Percentiles rank a stretch among this genome's conserved stretches.
Conservation (phyloP, 805 yeast species). For the Wickerhamiella shivajii region DNA sequence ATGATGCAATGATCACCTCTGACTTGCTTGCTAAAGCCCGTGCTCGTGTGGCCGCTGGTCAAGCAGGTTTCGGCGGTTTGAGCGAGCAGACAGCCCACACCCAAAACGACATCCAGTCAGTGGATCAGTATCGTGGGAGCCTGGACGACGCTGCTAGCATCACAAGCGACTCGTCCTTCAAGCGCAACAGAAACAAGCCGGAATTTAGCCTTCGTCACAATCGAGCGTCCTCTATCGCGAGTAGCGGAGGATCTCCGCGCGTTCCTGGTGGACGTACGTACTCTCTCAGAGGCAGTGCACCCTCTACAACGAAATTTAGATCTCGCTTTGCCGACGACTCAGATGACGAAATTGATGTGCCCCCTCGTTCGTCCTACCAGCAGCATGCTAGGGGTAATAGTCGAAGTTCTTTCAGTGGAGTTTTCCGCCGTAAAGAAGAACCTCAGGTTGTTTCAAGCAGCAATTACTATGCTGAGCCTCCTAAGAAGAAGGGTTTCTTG, state of each 20-base stretch:
- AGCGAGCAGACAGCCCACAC: not conserved
- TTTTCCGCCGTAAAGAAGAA: too few relatives aligned
- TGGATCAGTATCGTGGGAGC: slow-evolving; percentile 10
- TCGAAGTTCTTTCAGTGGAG: too few relatives aligned
- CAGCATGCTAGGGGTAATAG: too few relatives aligned
- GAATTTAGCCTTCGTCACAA: too few relatives aligned
- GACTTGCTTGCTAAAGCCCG: slow-evolving; percentile 5
- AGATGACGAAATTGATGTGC: slow-evolving; percentile 8
- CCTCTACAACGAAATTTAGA: slow-evolving; percentile 5
- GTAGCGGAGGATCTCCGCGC: too few relatives aligned
- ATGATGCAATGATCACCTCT: too few relatives aligned
- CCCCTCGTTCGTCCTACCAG: too few relatives aligned
- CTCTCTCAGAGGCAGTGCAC: slow-evolving; percentile 7
- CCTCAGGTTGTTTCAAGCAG: too few relatives aligned
- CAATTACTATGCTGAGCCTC: too few relatives aligned
- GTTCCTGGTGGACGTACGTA: slow-evolving; percentile 6
- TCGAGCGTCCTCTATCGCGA: too few relatives aligned
- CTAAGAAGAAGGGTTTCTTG: slow-evolving; percentile 15
- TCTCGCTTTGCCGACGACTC: slow-evolving; percentile 8
- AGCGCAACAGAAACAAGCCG: too few relatives aligned
- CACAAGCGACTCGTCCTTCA: slow-evolving; percentile 15
- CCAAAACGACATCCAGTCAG: too few relatives aligned
- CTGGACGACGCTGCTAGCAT: slow-evolving; percentile 14
- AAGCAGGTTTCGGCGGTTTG: not conserved
- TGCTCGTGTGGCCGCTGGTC: slow-evolving; percentile 2